phyloP scores from a whole-genome alignment of 352 stramenopile genomes.

The Aphanomyces invadans region DNA sequence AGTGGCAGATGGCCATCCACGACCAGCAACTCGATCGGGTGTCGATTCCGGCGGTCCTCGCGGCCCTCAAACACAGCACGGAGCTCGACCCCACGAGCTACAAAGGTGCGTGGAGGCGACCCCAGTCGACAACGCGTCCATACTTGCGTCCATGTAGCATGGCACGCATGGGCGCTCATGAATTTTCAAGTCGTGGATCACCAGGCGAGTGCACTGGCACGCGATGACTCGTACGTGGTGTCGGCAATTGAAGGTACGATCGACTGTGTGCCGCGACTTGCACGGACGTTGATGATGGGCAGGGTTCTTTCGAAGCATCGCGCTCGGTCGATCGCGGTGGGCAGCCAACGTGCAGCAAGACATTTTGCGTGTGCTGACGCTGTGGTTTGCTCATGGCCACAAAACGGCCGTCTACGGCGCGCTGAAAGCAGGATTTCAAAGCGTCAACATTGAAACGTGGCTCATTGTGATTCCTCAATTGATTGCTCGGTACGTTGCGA shows the following conservation, averaged over 20 bases:
- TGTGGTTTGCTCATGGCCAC: constrained; percentile 96
- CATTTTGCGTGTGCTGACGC: constrained; percentile 95
- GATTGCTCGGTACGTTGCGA: constrained; percentile 72
- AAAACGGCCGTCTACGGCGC: constrained; percentile 80
- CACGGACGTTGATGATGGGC: too few relatives aligned
- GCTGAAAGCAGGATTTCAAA: constrained; percentile 77
- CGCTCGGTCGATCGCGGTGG: constrained; percentile 91
- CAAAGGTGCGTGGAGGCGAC: constrained; percentile 39
- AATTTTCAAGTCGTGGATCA: constrained; percentile 96
- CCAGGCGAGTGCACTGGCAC: constrained; percentile 28
- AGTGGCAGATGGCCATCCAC: constrained; percentile 80
- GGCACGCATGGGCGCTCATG: constrained; percentile 95
- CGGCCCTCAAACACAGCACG: constrained; percentile 57
- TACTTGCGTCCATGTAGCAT: constrained; percentile 91
- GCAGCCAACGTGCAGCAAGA: constrained; percentile 97
- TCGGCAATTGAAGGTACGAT: constrained; percentile 46
- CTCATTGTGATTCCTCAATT: constrained; percentile 96
- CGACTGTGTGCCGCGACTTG: too few relatives aligned
- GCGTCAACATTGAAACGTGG: constrained; percentile 96
- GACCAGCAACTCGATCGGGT: constrained; percentile 74
- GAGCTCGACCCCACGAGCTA: constrained; percentile 65
- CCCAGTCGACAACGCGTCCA: too few relatives aligned
- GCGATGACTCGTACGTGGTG: constrained; percentile 52
- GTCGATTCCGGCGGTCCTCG: constrained; percentile 58
- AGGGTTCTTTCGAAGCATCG: constrained; percentile 95